These are phyloP conservation scores for Pseudonitzschia delicatissima DNA, from an alignment of 108 stramenopile species.

Conservation along the genomic window DNA sequence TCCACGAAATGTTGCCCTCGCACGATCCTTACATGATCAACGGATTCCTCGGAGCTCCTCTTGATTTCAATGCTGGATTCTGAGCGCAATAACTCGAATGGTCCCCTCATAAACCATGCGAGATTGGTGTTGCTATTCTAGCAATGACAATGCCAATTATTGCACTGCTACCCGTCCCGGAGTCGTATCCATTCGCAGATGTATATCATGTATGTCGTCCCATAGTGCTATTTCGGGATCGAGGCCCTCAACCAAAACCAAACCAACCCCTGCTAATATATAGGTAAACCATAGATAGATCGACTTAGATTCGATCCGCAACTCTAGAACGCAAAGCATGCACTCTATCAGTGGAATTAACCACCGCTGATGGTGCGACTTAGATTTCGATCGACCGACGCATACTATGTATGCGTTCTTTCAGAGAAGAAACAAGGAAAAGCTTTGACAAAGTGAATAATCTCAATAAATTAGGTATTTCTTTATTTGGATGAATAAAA, in stretches of 20 bases:
- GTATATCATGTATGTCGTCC: no score
- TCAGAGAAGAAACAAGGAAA: neutral
- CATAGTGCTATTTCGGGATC: no score
- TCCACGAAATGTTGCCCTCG: slow-evolving; percentile 68
- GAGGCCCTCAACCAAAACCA: neutral
- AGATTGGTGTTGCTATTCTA: neutral
- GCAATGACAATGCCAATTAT: neutral
- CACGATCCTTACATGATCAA: slow-evolving; percentile 65
- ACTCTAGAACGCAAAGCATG: neutral
- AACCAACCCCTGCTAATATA: neutral
- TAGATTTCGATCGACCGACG: no score
- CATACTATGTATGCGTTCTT: no score
- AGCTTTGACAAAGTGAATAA: no score
- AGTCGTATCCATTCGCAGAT: no score
- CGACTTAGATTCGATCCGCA: slow-evolving; percentile 7
- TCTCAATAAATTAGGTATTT: no score
- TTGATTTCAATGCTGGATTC: slow-evolving; percentile 49
- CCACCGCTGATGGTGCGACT: no score
- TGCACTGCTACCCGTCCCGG: no score
- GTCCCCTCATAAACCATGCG: neutral
- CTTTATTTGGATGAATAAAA: no score
- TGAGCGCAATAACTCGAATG: slow-evolving; percentile 7
- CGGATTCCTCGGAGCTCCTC: slow-evolving; percentile 38
- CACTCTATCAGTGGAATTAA: no score
- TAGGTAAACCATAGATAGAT: slow-evolving; percentile 10